Conservation (phyloP, 208 protist genomes). For the Trypanosoma vivax region DNA sequence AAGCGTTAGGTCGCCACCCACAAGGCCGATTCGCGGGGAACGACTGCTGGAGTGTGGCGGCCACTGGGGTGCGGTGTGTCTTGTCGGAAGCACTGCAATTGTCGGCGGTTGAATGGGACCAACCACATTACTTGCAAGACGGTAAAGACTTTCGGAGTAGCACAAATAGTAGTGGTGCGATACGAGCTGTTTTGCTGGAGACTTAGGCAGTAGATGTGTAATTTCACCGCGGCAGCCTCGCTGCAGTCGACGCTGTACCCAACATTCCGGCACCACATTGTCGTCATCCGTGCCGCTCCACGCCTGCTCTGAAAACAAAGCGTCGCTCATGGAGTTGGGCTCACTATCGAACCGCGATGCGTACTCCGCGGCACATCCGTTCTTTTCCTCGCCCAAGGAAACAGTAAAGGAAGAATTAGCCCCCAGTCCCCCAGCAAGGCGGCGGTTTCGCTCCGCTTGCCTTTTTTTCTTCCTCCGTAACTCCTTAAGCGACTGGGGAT, state of each 20-base stretch:
- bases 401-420: background rate
- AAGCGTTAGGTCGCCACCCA: slow-evolving; percentile 7
- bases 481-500: slow-evolving; percentile 26
- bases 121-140: slow-evolving; percentile 63
- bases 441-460: slow-evolving; percentile 1
- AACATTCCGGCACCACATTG: slow-evolving; percentile 1
- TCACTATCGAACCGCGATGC: too few relatives aligned
- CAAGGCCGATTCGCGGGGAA: slow-evolving; percentile 1
- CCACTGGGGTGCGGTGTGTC: slow-evolving; percentile 73
- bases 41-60: slow-evolving; percentile 53
- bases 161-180: slow-evolving; percentile 32
- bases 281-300: background rate
- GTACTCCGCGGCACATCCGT: too few relatives aligned
- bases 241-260: slow-evolving; percentile 46
- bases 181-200: slow-evolving; percentile 35
- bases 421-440: background rate
- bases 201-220: slow-evolving; percentile 33
- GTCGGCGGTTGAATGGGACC: slow-evolving; percentile 78
- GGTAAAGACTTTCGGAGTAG: slow-evolving; percentile 58
- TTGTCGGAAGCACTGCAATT: slow-evolving; percentile 46
- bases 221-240: slow-evolving; percentile 52
- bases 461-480: slow-evolving; percentile 19
- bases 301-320: background rate
- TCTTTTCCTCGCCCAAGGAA: background rate
- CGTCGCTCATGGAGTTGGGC: too few relatives aligned